These are phyloP conservation scores for Paraphaeosphaeria minitans DNA, from an alignment of 2,329 filamentous ascomycete genomes.

Conservation along the genomic window DNA sequence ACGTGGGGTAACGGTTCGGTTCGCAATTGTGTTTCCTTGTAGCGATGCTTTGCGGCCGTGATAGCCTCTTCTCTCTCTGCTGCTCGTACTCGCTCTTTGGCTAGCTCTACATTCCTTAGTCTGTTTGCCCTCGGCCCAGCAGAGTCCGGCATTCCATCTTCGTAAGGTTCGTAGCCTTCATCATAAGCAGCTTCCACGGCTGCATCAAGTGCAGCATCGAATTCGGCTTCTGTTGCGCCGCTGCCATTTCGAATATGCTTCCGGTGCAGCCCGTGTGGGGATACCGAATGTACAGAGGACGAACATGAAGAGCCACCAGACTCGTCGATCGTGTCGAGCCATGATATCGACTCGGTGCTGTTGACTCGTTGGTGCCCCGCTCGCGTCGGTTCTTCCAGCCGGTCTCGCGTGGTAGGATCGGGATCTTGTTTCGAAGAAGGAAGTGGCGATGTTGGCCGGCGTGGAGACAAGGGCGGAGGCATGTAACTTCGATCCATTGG, in stretches of 20 bases:
- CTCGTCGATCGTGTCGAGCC: slow-evolving; percentile 93
- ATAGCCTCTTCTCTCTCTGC: slow-evolving; percentile 72
- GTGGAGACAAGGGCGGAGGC: slow-evolving; percentile 73
- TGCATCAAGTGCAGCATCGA: slow-evolving; percentile 91
- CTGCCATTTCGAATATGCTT: slow-evolving; percentile 73
- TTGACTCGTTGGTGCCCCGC: slow-evolving; percentile 55
- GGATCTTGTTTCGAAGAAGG: slow-evolving; percentile 25
- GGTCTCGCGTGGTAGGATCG: slow-evolving; percentile 27
- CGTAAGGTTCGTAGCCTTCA: slow-evolving; percentile 80
- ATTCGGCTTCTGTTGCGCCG: slow-evolving; percentile 81
- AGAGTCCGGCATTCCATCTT: slow-evolving; percentile 52
- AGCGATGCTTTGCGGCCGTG: slow-evolving; percentile 64
- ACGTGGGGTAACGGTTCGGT: slow-evolving; percentile 53
- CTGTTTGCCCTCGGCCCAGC: slow-evolving; percentile 42
- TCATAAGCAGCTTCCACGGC: slow-evolving; percentile 96
- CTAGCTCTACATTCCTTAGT: slow-evolving; percentile 69
- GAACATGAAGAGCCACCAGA: slow-evolving; percentile 76
- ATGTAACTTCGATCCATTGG: slow-evolving; percentile 65
- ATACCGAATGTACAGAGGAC: slow-evolving; percentile 80
- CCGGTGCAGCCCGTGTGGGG: slow-evolving; percentile 71
- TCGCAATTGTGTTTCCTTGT: slow-evolving; percentile 54
- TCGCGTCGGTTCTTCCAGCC: slow-evolving; percentile 23
- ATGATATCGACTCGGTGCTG: slow-evolving; percentile 83
- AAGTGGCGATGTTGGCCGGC: slow-evolving; percentile 58
- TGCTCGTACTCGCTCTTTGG: slow-evolving; percentile 75